Percentiles rank a stretch among this genome's conserved stretches.
These are phyloP conservation scores for Elongisporangium prolatum DNA, from an alignment of 352 stramenopile genomes.

Conservation along the genomic window DNA sequence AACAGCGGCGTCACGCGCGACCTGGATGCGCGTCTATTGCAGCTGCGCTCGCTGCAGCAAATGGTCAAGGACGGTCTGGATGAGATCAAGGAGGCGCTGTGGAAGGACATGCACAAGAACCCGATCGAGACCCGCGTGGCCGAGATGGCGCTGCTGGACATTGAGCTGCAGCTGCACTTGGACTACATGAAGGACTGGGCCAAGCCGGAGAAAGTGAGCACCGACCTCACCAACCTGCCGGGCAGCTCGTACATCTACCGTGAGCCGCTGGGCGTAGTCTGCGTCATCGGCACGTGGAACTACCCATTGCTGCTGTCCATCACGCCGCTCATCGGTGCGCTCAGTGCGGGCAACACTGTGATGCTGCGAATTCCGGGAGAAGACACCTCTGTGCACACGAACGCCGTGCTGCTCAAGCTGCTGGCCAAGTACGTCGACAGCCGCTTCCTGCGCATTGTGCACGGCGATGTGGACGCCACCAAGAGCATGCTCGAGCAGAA, in stretches of 20 bases:
- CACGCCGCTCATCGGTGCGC: conserved; percentile 63
- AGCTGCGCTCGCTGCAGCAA: conserved; percentile 37
- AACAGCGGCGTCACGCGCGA: conserved; percentile 40
- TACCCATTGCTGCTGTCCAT: conserved; percentile 83
- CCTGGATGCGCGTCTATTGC: conserved; percentile 25
- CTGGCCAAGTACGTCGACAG: conserved; percentile 58
- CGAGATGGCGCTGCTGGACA: conserved; percentile 43
- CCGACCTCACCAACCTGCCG: conserved; percentile 46
- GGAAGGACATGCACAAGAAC: conserved; percentile 62
- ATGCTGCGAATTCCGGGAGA: conserved; percentile 90
- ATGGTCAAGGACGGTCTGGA: conserved; percentile 43
- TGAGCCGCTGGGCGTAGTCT: conserved; percentile 80
- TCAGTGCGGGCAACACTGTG: conserved; percentile 90
- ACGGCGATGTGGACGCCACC: conserved; percentile 62
- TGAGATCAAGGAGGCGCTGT: conserved; percentile 46
- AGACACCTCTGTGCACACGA: conserved; percentile 56
- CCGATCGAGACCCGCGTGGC: conserved; percentile 55
- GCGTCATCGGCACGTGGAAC: conserved; percentile 88
- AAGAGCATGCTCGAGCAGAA: conserved; percentile 67
- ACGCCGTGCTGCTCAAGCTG: conserved; percentile 37
- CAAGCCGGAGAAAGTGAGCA: conserved; percentile 44
- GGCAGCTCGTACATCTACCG: conserved; percentile 44
- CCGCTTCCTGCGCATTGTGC: conserved; percentile 68
- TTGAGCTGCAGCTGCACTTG: conserved; percentile 64
- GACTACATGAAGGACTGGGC: conserved; percentile 58